phyloP scores from a whole-genome alignment of 306 rosid species.

The Sicyos edulis region DNA sequence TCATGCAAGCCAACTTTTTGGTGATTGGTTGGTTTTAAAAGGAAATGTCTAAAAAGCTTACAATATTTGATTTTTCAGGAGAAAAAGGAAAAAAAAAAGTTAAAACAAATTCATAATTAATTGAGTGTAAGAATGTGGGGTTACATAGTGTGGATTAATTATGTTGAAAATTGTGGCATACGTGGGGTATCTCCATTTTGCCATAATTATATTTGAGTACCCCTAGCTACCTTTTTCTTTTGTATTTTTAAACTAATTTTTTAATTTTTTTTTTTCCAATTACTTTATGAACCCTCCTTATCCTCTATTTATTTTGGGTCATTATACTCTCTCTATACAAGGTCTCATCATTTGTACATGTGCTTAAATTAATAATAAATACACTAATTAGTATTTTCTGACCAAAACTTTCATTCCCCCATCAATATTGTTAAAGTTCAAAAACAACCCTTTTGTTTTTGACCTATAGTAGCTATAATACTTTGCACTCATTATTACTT shows the following conservation, averaged over 20 bases:
- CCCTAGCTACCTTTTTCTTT: neutral
- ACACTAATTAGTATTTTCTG: neutral
- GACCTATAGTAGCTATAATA: neutral
- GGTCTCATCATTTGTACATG: too few species aligned
- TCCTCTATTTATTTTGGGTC: slow-evolving; percentile 14
- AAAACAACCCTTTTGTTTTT: neutral
- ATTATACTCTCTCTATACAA: neutral
- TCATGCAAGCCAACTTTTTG: slow-evolving; percentile 13
- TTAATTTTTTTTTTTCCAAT: neutral
- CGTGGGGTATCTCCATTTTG: slow-evolving; percentile 23
- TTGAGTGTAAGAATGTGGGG: slow-evolving; percentile 9
- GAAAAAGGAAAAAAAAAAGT: neutral
- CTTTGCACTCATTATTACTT: neutral
- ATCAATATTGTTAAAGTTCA: neutral
- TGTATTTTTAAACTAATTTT: neutral
- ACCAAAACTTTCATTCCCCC: neutral
- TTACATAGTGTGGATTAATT: slow-evolving; percentile 7
- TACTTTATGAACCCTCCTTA: slow-evolving; percentile 23
- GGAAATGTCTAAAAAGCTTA: neutral
- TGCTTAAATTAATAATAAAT: neutral
- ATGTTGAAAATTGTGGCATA: slow-evolving; percentile 21
- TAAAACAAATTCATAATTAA: slow-evolving; percentile 13
- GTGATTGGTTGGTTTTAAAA: slow-evolving; percentile 6
- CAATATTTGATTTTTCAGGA: neutral
- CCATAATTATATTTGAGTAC: slow-evolving; percentile 23